phyloP scores from a whole-genome alignment of 306 rosid species.

The Medicago ruthenica region DNA sequence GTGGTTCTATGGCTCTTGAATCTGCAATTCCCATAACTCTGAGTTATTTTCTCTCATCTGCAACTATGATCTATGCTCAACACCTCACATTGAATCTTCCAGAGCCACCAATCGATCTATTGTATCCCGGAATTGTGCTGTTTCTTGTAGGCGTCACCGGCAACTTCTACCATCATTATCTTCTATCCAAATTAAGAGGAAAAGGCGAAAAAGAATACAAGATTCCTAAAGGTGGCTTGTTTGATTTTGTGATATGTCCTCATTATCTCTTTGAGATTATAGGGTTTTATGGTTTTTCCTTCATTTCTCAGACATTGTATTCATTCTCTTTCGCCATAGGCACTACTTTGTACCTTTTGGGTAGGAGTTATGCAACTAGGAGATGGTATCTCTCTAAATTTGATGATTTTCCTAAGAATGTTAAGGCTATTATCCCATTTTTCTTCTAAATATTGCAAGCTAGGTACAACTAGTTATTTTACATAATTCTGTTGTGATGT shows the following conservation, averaged over 20 bases:
- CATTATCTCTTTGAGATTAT: slow-evolving; percentile 83
- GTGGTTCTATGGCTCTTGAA: slow-evolving; percentile 63
- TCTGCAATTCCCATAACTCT: slow-evolving; percentile 56
- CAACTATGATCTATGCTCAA: slow-evolving; percentile 67
- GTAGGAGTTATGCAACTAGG: slow-evolving; percentile 80
- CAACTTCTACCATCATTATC: slow-evolving; percentile 83
- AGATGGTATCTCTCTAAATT: slow-evolving; percentile 80
- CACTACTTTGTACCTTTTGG: slow-evolving; percentile 58
- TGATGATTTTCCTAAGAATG: slow-evolving; percentile 65
- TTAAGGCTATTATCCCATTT: slow-evolving; percentile 77
- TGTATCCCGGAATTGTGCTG: slow-evolving; percentile 54
- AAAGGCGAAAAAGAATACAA: slow-evolving; percentile 67
- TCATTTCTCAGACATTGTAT: slow-evolving; percentile 69
- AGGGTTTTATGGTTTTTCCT: slow-evolving; percentile 61
- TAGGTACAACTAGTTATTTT: neutral
- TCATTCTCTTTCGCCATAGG: slow-evolving; percentile 56
- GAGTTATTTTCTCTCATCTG: slow-evolving; percentile 58
- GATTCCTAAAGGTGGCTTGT: slow-evolving; percentile 86
- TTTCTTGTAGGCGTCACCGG: slow-evolving; percentile 70
- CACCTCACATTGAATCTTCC: slow-evolving; percentile 58
- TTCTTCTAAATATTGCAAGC: slow-evolving; percentile 44
- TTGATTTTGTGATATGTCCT: slow-evolving; percentile 72
- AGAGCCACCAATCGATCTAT: slow-evolving; percentile 61
- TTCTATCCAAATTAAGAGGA: slow-evolving; percentile 66
- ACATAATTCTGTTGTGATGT: neutral